Conservation (phyloP, 805 yeast species). For the Candida schatavii region DNA sequence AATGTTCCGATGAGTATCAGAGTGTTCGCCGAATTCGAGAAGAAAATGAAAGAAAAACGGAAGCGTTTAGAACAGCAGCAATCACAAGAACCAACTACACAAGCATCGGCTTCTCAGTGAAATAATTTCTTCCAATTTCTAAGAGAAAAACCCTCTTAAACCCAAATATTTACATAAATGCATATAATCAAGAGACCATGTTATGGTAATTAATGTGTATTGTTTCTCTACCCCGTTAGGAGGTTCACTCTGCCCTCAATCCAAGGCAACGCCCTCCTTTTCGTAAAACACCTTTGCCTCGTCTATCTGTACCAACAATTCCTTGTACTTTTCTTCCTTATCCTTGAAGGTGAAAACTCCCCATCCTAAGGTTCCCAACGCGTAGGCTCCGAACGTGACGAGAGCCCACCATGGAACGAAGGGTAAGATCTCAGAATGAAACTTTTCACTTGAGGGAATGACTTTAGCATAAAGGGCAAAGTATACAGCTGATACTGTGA, state of each 20-base stretch:
- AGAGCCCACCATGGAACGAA: conserved; percentile 69
- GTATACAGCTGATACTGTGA: conserved; percentile 51
- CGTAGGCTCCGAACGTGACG: conserved; percentile 66
- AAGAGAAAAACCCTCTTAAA: too few relatives aligned
- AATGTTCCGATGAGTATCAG: conserved; percentile 71
- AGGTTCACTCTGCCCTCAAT: too few relatives aligned
- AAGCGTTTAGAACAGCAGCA: neutral
- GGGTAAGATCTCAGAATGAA: conserved; percentile 57
- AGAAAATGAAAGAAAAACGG: conserved; percentile 44
- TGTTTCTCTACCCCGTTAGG: too few relatives aligned
- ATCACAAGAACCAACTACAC: neutral
- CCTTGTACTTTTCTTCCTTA: conserved; percentile 64
- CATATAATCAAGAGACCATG: too few relatives aligned
- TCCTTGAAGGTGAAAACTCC: conserved; percentile 69
- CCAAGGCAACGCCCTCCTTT: conserved; percentile 53
- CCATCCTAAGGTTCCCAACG: conserved; percentile 65
- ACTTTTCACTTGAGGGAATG: conserved; percentile 49
- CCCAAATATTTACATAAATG: too few relatives aligned
- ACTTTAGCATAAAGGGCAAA: conserved; percentile 49
- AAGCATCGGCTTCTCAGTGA: neutral
- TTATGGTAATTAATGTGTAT: too few relatives aligned
- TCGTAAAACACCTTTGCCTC: conserved; percentile 61
- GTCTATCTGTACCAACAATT: conserved; percentile 54
- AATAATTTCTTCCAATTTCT: too few relatives aligned
- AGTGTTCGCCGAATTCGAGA: conserved; percentile 84